phyloP scores from a whole-genome alignment of 805 yeast species.

The Suhomyces xylopsoci region DNA sequence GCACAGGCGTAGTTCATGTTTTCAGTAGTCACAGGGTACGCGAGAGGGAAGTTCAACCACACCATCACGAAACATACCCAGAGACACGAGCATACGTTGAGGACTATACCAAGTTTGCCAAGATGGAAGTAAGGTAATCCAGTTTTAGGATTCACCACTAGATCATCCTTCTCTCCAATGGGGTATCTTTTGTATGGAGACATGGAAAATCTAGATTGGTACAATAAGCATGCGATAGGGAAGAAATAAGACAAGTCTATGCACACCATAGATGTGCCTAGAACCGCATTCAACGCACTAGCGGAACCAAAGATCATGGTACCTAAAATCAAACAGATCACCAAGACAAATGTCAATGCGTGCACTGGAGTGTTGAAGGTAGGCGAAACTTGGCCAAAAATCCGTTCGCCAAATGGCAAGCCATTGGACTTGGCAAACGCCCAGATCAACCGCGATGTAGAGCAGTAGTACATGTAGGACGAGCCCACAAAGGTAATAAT shows the following conservation, averaged over 20 bases:
- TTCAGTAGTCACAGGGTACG: conserved; percentile 24
- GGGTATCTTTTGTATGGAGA: conserved; percentile 19
- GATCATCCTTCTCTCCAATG: neutral
- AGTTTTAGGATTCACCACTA: neutral
- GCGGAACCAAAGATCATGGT: conserved; percentile 32
- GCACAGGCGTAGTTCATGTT: conserved; percentile 28
- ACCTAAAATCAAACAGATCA: conserved; percentile 35
- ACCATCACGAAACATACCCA: conserved; percentile 39
- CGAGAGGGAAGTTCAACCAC: conserved; percentile 37
- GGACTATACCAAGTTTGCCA: conserved; percentile 32
- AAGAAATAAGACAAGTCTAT: conserved; percentile 37
- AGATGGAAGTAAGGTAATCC: conserved; percentile 27
- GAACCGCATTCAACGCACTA: conserved; percentile 38
- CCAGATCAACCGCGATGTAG: conserved; percentile 39
- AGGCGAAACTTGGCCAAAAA: conserved; percentile 20
- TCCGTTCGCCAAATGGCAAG: conserved; percentile 34
- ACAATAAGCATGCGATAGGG: conserved; percentile 33
- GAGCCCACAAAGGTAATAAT: conserved; percentile 18
- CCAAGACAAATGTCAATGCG: conserved; percentile 36
- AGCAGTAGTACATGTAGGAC: conserved; percentile 18
- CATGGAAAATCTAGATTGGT: conserved; percentile 33
- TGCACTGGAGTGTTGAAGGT: conserved; percentile 31
- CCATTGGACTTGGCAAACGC: conserved; percentile 42
- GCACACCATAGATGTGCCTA: conserved; percentile 37
- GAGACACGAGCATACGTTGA: conserved; percentile 28